Conservation (phyloP, 805 yeast genomes). For the Wickerhamomyces ciferrii region DNA sequence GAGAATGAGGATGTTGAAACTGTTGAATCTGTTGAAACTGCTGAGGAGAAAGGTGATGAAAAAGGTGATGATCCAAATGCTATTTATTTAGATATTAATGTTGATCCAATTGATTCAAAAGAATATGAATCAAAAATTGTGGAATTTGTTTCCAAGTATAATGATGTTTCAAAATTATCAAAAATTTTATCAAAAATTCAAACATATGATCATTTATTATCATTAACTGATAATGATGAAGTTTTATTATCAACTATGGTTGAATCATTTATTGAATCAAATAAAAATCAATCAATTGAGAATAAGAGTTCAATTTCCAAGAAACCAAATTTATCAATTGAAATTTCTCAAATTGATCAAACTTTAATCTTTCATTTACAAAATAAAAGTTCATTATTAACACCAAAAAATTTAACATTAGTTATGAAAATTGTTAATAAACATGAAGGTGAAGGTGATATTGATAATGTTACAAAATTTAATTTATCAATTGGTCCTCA, state of each 20-base stretch:
- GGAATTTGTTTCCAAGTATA: not conserved
- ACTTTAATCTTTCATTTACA: not conserved
- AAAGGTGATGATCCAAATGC: not conserved
- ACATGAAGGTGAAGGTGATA: not conserved
- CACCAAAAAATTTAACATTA: constrained; percentile 3
- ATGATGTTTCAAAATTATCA: not conserved
- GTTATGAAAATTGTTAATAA: not conserved
- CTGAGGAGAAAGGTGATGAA: not conserved
- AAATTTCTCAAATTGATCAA: not conserved
- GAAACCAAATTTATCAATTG: not conserved
- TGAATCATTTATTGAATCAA: not conserved
- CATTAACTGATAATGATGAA: not conserved
- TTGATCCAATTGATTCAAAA: not conserved
- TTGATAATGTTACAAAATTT: not conserved
- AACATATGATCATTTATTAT: not conserved
- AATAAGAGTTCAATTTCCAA: not conserved
- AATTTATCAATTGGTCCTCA: constrained; percentile 3
- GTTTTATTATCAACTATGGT: not conserved
- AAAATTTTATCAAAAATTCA: not conserved
- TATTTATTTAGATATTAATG: not conserved
- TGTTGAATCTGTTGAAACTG: too few relatives aligned
- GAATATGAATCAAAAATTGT: not conserved
- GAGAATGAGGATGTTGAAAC: not conserved
- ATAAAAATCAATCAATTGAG: not conserved
- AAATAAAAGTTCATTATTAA: not conserved